Evolutionary conservation across 768 basidiomycete genomes (phyloP), one percentile per base, ranked within the genome.

Genomic region (Pleurotus pulmonarius): DNA sequence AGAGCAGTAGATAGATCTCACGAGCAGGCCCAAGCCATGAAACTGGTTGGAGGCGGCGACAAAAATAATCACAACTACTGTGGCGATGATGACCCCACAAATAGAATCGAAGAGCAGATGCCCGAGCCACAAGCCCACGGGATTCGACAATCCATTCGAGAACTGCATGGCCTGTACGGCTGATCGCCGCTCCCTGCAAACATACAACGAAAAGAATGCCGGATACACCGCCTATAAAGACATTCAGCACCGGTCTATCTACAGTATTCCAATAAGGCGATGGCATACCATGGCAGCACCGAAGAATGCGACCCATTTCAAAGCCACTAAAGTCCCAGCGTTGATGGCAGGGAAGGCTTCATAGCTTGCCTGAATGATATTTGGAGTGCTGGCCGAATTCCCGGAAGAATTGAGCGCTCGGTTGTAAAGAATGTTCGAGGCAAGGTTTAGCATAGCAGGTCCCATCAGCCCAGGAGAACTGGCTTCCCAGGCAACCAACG

Each of bases 81-180:
- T 86, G 1, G 89, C 77, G 18, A 82, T 65, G n/a, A 86, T 68
- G 13, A 86, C 60, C 3, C 81, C 77, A 57, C 81, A 78, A 8
- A 87, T 75, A 6, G 81, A 75, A 63, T 92, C 90, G 67, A 88
- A 90, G 64, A 87, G 71, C 13, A 91, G 75, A 68, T 92, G 90
- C 2, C 90, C 90, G 3, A 92, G 71, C 88, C 89, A 90, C 44
- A 92, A 72, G 2, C 86, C 88, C 47, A 83, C 67, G 16, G 87
- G 84, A 62, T 90, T 75, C 1, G 83, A 77, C 24, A 91, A 68
- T 1, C 90, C 90, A 65, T 92, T 90, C 37, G 86, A 88, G 37
- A 87, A 73, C 63, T 92, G 90, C 87, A 92, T 92, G 2, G 89
- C 86, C 65, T 91, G 88, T 0, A 92, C 87, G 2, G 83, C 82